phyloP scores from a whole-genome alignment of 75 land plant genomes.

The Cupressus sempervirens region DNA sequence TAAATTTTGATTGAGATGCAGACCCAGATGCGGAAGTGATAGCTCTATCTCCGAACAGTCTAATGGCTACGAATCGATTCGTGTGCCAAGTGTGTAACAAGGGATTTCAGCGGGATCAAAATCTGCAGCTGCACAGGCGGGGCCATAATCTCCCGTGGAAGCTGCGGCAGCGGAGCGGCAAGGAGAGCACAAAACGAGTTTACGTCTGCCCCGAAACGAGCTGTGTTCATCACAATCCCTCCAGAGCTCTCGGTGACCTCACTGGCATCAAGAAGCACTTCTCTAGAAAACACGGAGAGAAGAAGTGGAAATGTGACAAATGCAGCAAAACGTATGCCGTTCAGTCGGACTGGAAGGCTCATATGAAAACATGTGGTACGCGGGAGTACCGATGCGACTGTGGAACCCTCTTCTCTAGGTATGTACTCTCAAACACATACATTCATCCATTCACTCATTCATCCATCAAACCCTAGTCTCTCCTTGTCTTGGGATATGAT shows the following conservation, averaged over 20 bases:
- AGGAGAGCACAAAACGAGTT: slow-evolving; percentile 58
- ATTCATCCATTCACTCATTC: not conserved
- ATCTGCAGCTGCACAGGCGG: slow-evolving; percentile 63
- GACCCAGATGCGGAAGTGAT: slow-evolving; percentile 66
- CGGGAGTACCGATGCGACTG: slow-evolving; percentile 71
- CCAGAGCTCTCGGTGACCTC: slow-evolving; percentile 68
- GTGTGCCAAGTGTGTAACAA: slow-evolving; percentile 69
- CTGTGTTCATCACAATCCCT: slow-evolving; percentile 67
- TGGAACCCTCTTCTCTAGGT: slow-evolving; percentile 69
- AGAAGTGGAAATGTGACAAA: slow-evolving; percentile 77
- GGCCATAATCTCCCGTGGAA: slow-evolving; percentile 76
- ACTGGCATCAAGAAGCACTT: slow-evolving; percentile 73
- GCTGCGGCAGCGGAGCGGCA: slow-evolving; percentile 51
- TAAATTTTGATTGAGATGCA: slow-evolving; percentile 13
- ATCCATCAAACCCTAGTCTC: not conserved
- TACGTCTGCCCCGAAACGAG: slow-evolving; percentile 60
- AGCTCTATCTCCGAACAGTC: slow-evolving; percentile 52
- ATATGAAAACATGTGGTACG: slow-evolving; percentile 63
- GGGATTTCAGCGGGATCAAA: slow-evolving; percentile 70
- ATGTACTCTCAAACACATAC: not conserved
- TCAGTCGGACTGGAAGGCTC: slow-evolving; percentile 74
- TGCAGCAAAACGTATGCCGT: slow-evolving; percentile 69
- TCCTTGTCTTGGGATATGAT: too few relatives aligned
- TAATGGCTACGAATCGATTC: slow-evolving; percentile 68
- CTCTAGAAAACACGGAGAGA: slow-evolving; percentile 67